These are phyloP conservation scores for Solanum hybrid DNA, from an alignment of 305 asterid genomes.

Conservation along the genomic window DNA sequence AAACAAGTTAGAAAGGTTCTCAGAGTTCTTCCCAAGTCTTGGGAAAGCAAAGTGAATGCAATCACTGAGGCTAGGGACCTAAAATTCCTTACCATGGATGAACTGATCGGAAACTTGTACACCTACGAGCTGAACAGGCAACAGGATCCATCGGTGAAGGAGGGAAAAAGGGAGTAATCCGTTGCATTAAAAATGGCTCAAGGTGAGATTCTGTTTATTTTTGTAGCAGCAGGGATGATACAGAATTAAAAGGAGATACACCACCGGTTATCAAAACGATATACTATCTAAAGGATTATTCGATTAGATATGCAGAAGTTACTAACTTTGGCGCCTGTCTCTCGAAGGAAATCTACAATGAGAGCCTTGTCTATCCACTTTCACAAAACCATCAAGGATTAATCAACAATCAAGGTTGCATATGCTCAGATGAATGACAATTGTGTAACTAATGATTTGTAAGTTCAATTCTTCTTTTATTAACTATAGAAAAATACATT, in stretches of 20 bases:
- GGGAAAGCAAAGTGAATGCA: too few relatives aligned
- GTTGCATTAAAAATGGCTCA: too few relatives aligned
- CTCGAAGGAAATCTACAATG: constrained; percentile 22
- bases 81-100: too few relatives aligned
- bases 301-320: constrained; percentile 12
- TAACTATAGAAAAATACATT: not conserved
- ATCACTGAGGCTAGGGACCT: too few relatives aligned
- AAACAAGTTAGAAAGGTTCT: too few relatives aligned
- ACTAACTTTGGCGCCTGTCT: not conserved
- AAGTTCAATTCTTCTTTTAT: not conserved
- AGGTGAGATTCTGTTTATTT: too few relatives aligned
- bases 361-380: constrained; percentile 34
- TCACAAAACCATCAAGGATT: not conserved
- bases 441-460: not conserved
- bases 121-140: too few relatives aligned
- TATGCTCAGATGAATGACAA: not conserved
- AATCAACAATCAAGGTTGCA: not conserved
- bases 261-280: not conserved
- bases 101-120: too few relatives aligned
- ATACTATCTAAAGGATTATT: constrained; percentile 25
- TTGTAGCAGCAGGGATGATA: not conserved
- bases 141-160: too few relatives aligned
- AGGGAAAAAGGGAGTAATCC: too few relatives aligned
- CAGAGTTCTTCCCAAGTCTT: too few relatives aligned
- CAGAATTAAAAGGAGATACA: not conserved